These are phyloP conservation scores for Limtongozyma cylindracea DNA, from an alignment of 805 yeast genomes.

Conservation along the genomic window DNA sequence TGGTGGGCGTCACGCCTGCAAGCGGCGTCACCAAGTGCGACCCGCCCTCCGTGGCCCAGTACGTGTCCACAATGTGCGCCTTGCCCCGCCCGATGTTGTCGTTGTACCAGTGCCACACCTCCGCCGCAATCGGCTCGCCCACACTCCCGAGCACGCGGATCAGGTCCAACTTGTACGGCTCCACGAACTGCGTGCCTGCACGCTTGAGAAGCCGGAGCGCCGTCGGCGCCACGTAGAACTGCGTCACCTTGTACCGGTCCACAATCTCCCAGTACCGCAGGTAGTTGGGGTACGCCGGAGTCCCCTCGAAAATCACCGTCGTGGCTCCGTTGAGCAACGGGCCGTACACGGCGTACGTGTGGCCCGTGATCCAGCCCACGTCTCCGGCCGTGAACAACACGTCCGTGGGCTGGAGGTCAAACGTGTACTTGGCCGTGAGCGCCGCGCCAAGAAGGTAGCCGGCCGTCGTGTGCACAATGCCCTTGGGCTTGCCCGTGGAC, in stretches of 20 bases:
- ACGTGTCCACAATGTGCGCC: conserved; percentile 58
- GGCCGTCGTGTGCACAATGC: conserved; percentile 61
- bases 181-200: conserved; percentile 41
- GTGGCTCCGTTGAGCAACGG: conserved; percentile 59
- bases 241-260: conserved; percentile 45
- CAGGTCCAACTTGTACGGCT: conserved; percentile 32
- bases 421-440: conserved; percentile 47
- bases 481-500: conserved; percentile 76
- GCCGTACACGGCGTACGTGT: conserved; percentile 63
- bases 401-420: conserved; percentile 56
- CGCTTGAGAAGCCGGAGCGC: conserved; percentile 55
- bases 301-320: conserved; percentile 63
- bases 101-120: conserved; percentile 73
- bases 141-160: conserved; percentile 58
- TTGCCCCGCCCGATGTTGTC: conserved; percentile 44
- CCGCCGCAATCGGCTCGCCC: conserved; percentile 73
- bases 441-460: conserved; percentile 59
- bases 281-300: conserved; percentile 66
- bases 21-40: conserved; percentile 58
- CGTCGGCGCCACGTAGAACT: conserved; percentile 70
- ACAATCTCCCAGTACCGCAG: conserved; percentile 66
- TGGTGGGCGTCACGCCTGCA: conserved; percentile 53
- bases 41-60: conserved; percentile 81
- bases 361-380: conserved; percentile 85
- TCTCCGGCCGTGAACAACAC: conserved; percentile 71